A percentile compares a stretch with the other conserved stretches of the same genome.
phyloP scores from a whole-genome alignment of 352 stramenopile genomes.

The Pelagophyceae sp. region DNA sequence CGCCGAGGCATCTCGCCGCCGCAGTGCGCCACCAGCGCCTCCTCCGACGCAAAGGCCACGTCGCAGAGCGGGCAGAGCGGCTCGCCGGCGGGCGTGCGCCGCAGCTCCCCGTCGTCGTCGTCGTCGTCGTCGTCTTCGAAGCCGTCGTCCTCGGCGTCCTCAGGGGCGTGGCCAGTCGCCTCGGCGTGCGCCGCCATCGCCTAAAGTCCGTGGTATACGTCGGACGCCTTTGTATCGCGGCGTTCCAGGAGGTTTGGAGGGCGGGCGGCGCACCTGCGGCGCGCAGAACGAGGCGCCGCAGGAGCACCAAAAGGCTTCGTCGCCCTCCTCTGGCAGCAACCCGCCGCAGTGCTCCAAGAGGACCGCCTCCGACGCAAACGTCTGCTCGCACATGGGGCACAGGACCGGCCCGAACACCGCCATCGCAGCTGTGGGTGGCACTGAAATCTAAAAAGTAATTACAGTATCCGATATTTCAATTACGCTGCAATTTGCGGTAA shows the following conservation, averaged over 20 bases:
- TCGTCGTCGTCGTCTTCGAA: background rate
- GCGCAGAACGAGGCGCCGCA: background rate
- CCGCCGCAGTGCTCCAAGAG: background rate
- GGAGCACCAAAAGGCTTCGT: background rate
- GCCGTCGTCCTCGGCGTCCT: background rate
- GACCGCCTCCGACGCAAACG: background rate
- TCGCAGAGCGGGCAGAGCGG: background rate
- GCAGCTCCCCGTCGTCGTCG: background rate
- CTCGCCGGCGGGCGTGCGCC: background rate
- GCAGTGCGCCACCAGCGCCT: background rate
- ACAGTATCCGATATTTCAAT: too few species aligned
- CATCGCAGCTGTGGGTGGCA: background rate
- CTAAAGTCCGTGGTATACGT: too few species aligned
- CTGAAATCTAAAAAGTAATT: background rate
- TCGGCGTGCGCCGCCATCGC: background rate
- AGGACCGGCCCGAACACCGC: background rate
- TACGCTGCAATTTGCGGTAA: too few species aligned
- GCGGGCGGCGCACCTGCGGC: background rate
- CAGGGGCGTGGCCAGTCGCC: background rate
- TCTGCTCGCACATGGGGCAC: background rate
- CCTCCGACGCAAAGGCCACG: background rate
- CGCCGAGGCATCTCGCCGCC: background rate
- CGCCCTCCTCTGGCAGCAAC: background rate
- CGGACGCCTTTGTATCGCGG: background rate
- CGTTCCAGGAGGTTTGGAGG: too few species aligned